Percentiles rank a stretch among this genome's conserved stretches.
Conservation (phyloP, 2,329 filamentous ascomycete genomes). For the Sclerotinia spermophila region DNA sequence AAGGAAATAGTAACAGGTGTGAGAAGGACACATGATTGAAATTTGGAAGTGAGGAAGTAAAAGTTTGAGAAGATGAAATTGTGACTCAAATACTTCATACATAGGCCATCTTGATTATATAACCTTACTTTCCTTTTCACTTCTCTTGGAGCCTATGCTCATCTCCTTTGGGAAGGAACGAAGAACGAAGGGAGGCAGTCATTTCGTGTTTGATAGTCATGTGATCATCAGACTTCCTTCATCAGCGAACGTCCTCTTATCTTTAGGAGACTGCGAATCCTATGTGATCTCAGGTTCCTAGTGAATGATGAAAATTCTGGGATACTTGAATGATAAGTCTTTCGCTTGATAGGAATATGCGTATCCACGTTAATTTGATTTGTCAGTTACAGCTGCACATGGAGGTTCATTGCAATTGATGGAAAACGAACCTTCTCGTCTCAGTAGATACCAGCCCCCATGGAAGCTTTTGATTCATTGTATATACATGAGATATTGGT, state of each 20-base stretch:
- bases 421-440: too few species aligned
- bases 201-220: not conserved
- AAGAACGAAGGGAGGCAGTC: not conserved
- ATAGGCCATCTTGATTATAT: not conserved
- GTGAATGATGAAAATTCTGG: not conserved
- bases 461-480: not conserved
- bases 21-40: not conserved
- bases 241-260: not conserved
- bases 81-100: not conserved
- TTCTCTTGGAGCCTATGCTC: not conserved
- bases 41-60: not conserved
- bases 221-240: not conserved
- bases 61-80: not conserved
- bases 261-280: too few species aligned
- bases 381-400: too few species aligned
- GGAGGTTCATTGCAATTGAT: too few species aligned
- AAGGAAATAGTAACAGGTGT: not conserved
- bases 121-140: not conserved
- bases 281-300: not conserved
- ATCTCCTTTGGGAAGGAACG: not conserved
- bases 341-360: not conserved
- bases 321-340: too few species aligned
- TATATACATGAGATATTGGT: not conserved
- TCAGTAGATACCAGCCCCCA: not conserved
- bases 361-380: too few species aligned